Evolutionary conservation across 176 grass and related monocot genomes (phyloP).

Genomic region (Dendrocalamus sinicus): DNA sequence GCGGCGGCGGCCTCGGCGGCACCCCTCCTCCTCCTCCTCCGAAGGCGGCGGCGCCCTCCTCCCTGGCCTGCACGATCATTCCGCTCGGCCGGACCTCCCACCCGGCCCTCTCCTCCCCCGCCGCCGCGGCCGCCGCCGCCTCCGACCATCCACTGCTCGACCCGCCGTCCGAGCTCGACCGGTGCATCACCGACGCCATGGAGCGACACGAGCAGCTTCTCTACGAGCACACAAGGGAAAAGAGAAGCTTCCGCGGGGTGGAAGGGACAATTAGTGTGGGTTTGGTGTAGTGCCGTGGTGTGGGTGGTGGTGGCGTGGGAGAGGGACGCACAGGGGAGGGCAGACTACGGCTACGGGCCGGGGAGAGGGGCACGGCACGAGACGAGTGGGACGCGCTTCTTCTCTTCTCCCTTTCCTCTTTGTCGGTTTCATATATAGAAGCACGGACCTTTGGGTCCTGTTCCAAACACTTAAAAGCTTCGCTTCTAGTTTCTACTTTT

Average conservation of each 20-base stretch:
- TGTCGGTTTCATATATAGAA: slow-evolving; percentile 37
- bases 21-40: neutral
- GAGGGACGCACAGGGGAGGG: neutral
- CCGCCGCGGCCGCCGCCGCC: slow-evolving; percentile 56
- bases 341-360: neutral
- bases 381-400: slow-evolving; percentile 26
- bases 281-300: slow-evolving; percentile 44
- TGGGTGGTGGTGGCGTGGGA: slow-evolving; percentile 5
- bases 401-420: neutral
- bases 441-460: neutral
- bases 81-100: slow-evolving; percentile 89
- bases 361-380: slow-evolving; percentile 10
- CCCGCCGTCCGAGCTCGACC: slow-evolving; percentile 84
- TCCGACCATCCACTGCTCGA: slow-evolving; percentile 93
- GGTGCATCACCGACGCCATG: slow-evolving; percentile 63
- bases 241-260: slow-evolving; percentile 20
- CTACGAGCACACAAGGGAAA: neutral
- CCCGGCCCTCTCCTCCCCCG: slow-evolving; percentile 46
- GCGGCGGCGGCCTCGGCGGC: slow-evolving; percentile 52
- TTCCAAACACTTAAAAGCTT: too few species aligned
- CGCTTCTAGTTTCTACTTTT: too few species aligned
- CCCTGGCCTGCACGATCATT: slow-evolving; percentile 80
- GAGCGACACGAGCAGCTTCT: neutral
- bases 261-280: slow-evolving; percentile 15
- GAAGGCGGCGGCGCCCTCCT: slow-evolving; percentile 13